These are phyloP conservation scores for Penicillium freii DNA, from an alignment of 2,329 filamentous ascomycete genomes.

Conservation along the genomic window DNA sequence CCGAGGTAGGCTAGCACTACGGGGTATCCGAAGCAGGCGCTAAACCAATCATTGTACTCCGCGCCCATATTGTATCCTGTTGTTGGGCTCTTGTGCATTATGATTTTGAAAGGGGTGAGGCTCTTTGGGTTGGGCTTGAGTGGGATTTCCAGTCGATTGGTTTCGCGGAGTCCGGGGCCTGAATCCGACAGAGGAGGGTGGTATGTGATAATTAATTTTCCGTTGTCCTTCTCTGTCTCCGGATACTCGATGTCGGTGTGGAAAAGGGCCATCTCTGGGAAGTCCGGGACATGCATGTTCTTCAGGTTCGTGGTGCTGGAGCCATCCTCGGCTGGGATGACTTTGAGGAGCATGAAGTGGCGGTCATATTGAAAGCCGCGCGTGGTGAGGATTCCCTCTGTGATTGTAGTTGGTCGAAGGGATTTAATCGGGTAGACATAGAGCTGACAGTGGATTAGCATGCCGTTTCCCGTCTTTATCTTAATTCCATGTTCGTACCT, in stretches of 20 bases:
- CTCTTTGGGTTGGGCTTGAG: conserved; percentile 52
- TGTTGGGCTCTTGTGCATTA: conserved; percentile 60
- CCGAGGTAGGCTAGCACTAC: conserved; percentile 66
- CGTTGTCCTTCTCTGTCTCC: conserved; percentile 16
- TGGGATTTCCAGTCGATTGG: conserved; percentile 52
- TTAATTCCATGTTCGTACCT: conserved; percentile 24
- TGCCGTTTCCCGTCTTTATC: background rate
- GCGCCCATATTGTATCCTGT: conserved; percentile 63
- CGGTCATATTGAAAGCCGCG: conserved; percentile 66
- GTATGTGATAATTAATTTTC: conserved; percentile 46
- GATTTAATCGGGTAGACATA: conserved; percentile 74
- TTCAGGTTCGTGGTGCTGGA: conserved; percentile 31
- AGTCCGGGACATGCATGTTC: conserved; percentile 60
- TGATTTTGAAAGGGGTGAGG: conserved; percentile 52
- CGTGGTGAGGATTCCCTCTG: conserved; percentile 54
- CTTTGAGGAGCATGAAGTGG: conserved; percentile 66
- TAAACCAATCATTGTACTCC: conserved; percentile 65
- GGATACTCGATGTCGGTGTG: conserved; percentile 52
- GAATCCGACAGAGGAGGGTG: conserved; percentile 22
- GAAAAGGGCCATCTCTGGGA: conserved; percentile 64
- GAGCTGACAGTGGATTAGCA: conserved; percentile 45
- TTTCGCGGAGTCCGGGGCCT: conserved; percentile 22
- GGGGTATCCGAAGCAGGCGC: conserved; percentile 61
- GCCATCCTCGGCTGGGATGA: conserved; percentile 33
- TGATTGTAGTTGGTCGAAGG: conserved; percentile 60